These are phyloP conservation scores for Starmerella etchellsii DNA, from an alignment of 805 yeast genomes.

Conservation along the genomic window DNA sequence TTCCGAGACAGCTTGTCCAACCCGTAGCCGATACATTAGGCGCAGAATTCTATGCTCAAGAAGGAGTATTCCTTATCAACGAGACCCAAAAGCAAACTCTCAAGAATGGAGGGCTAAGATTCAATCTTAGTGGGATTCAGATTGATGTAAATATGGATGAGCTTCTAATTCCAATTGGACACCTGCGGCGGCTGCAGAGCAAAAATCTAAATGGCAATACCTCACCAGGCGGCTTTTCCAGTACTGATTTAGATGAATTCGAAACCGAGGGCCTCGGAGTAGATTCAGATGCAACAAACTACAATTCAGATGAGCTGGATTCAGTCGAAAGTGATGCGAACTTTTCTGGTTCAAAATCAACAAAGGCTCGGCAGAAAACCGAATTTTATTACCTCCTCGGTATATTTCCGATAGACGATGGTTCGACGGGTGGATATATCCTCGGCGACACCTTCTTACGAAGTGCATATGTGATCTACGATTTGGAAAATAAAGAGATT, in stretches of 20 bases:
- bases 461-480: slow-evolving; percentile 46
- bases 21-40: slow-evolving; percentile 13
- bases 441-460: slow-evolving; percentile 48
- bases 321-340: background rate
- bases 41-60: slow-evolving; percentile 3
- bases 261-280: background rate
- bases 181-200: background rate
- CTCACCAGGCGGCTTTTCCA: background rate
- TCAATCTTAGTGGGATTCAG: slow-evolving; percentile 17
- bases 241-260: background rate
- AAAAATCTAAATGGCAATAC: background rate
- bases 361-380: background rate
- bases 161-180: slow-evolving; percentile 14
- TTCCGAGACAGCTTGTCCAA: slow-evolving; percentile 27
- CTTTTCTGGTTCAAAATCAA: background rate
- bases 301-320: background rate
- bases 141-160: slow-evolving; percentile 12
- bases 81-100: background rate
- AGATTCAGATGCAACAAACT: background rate
- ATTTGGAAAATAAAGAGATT: slow-evolving; percentile 41
- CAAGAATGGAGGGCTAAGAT: slow-evolving; percentile 8
- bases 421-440: slow-evolving; percentile 24
- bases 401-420: slow-evolving; percentile 1
- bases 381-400: slow-evolving; percentile 3
- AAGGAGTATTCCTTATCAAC: slow-evolving; percentile 9